Percentiles rank a stretch among this genome's conserved stretches.
Evolutionary conservation across 1,284 basidiomycete species (phyloP).

Genomic region (Thelephora terrestris): DNA sequence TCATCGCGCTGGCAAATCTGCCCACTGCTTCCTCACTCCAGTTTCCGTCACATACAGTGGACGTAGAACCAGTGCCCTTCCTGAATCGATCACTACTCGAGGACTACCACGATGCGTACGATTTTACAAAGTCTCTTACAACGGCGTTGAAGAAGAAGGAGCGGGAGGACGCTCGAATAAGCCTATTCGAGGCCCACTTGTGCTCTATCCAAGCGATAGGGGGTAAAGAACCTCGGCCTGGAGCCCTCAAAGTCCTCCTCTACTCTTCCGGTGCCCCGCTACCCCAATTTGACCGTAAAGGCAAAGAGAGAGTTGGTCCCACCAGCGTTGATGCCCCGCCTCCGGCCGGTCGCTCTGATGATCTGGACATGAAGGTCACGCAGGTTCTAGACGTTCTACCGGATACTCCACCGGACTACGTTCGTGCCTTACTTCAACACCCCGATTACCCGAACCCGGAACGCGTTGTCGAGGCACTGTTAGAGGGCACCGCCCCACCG

Average conservation of each 20-base stretch:
- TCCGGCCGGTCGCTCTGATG: conserved; percentile 24
- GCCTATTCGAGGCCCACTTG: conserved; percentile 43
- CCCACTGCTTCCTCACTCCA: conserved; percentile 11
- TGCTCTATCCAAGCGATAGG: conserved; percentile 22
- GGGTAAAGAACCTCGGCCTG: conserved; percentile 20
- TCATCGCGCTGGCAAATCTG: conserved; percentile 48
- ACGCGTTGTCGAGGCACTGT: conserved; percentile 52
- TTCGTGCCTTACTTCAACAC: conserved; percentile 44
- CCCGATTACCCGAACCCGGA: conserved; percentile 41
- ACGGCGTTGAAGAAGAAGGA: conserved; percentile 32
- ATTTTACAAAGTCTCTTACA: conserved; percentile 39
- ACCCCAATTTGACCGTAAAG: conserved; percentile 13
- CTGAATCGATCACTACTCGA: conserved; percentile 52
- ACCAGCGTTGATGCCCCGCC: conserved; percentile 6
- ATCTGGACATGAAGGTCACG: conserved; percentile 42
- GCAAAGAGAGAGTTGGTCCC: conserved; percentile 27
- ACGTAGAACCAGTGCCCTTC: conserved; percentile 37
- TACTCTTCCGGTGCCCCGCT: conserved; percentile 44
- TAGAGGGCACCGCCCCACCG: conserved; percentile 56
- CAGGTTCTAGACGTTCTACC: conserved; percentile 69
- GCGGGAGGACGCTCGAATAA: conserved; percentile 46
- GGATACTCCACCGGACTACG: conserved; percentile 40
- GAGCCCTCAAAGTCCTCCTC: conserved; percentile 50
- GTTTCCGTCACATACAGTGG: conserved; percentile 8
- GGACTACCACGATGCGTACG: conserved; percentile 62